Conservation (phyloP, 1,284 basidiomycete genomes). For the Cutaneotrichosporon cutaneum region DNA sequence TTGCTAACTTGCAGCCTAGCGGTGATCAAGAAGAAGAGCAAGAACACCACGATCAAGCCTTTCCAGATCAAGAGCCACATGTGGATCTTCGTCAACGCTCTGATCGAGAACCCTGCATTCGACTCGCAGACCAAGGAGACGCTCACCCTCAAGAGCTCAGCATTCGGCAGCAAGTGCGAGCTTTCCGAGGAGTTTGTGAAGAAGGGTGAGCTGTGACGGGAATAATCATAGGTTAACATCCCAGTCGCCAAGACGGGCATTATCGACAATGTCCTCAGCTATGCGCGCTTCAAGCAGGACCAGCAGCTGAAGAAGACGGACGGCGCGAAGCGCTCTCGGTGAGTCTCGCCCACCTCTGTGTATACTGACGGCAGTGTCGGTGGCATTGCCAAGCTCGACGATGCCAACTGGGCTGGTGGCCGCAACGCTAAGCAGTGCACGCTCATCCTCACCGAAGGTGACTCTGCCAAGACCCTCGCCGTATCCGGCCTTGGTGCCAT, state of each 20-base stretch:
- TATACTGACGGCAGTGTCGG: slow-evolving; percentile 66
- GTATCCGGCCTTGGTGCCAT: slow-evolving; percentile 93
- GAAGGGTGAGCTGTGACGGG: slow-evolving; percentile 65
- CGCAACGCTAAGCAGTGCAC: slow-evolving; percentile 80
- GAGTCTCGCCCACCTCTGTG: slow-evolving; percentile 29
- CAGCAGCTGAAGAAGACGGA: slow-evolving; percentile 95
- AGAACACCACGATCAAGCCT: slow-evolving; percentile 85
- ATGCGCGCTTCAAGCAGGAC: slow-evolving; percentile 96
- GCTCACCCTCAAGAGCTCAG: slow-evolving; percentile 79
- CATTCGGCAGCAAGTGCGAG: slow-evolving; percentile 86
- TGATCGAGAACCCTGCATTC: slow-evolving; percentile 98
- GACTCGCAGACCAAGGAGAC: slow-evolving; percentile 99
- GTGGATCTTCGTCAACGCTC: slow-evolving; percentile 96
- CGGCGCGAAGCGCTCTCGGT: slow-evolving; percentile 87
- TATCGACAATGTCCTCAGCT: slow-evolving; percentile 87
- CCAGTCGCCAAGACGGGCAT: slow-evolving; percentile 86
- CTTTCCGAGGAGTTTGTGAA: slow-evolving; percentile 93
- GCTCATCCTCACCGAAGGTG: slow-evolving; percentile 97
- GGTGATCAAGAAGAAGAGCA: slow-evolving; percentile 93
- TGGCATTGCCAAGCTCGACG: slow-evolving; percentile 89
- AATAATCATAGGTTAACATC: background rate
- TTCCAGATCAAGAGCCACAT: slow-evolving; percentile 96
- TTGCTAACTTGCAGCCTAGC: slow-evolving; percentile 57
- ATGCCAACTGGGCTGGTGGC: slow-evolving; percentile 97
- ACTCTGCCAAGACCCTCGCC: slow-evolving; percentile 96